phyloP scores from a whole-genome alignment of 2,329 filamentous ascomycete genomes.

The Fusarium virguliforme region DNA sequence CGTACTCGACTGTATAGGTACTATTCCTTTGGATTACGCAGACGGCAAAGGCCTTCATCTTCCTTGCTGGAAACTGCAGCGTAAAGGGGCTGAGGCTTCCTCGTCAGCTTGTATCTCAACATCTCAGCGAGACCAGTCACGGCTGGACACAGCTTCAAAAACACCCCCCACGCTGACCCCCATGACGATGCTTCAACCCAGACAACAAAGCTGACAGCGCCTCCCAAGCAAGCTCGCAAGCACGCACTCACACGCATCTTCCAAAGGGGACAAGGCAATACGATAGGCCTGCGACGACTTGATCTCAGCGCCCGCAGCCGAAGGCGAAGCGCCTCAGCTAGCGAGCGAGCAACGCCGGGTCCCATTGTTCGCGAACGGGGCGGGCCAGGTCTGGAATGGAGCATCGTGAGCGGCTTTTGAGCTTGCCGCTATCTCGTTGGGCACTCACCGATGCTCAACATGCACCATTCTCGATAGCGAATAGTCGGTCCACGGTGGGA shows the following conservation, averaged over 20 bases:
- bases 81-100: not conserved
- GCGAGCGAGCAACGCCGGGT: not conserved
- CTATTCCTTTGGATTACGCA: not conserved
- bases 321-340: slow-evolving; percentile 2
- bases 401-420: slow-evolving; percentile 20
- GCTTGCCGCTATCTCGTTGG: slow-evolving; percentile 36
- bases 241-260: slow-evolving; percentile 13
- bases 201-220: slow-evolving; percentile 18
- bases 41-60: not conserved
- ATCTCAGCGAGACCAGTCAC: not conserved
- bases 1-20: not conserved
- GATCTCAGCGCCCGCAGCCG: slow-evolving; percentile 10
- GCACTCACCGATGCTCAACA: slow-evolving; percentile 34
- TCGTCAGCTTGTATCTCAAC: slow-evolving; percentile 16
- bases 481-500: slow-evolving; percentile 20
- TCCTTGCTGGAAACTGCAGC: not conserved
- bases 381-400: slow-evolving; percentile 21
- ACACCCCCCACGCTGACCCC: slow-evolving; percentile 12
- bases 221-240: slow-evolving; percentile 14
- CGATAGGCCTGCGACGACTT: not conserved
- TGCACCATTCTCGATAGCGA: slow-evolving; percentile 35
- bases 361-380: slow-evolving; percentile 3
- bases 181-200: slow-evolving; percentile 1
- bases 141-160: slow-evolving; percentile 2
- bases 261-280: slow-evolving; percentile 3